phyloP scores from a whole-genome alignment of 148 eudicot genomes.

The Cornus florida region DNA sequence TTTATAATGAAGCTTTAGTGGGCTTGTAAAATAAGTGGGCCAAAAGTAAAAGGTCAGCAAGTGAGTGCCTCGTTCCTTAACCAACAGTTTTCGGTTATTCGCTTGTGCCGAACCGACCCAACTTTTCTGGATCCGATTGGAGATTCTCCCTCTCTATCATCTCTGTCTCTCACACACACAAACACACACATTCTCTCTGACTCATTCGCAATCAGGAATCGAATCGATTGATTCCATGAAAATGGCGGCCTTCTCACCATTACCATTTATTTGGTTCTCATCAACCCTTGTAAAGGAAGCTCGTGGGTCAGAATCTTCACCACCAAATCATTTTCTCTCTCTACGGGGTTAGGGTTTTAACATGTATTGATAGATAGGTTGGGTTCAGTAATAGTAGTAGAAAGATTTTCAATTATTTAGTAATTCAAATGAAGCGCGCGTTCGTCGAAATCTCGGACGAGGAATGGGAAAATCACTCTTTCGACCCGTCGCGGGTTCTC shows the following conservation, averaged over 20 bases:
- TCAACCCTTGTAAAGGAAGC: not conserved
- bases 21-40: too few species aligned
- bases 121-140: too few species aligned
- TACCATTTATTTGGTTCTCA: not conserved
- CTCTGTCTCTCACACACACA: not conserved
- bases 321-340: not conserved
- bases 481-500: constrained; percentile 56
- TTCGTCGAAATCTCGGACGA: constrained; percentile 73
- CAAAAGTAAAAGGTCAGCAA: too few species aligned
- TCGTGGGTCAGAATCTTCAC: not conserved
- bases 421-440: constrained; percentile 50
- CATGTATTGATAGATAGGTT: too few species aligned
- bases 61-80: too few species aligned
- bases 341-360: constrained; percentile 11
- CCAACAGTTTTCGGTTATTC: too few species aligned
- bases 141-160: too few species aligned
- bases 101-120: too few species aligned
- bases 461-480: constrained; percentile 61
- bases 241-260: constrained; percentile 7
- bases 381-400: too few species aligned
- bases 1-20: too few species aligned
- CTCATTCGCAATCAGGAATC: not conserved
- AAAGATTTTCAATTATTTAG: too few species aligned
- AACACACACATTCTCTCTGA: too few species aligned
- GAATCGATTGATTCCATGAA: not conserved